phyloP scores from a whole-genome alignment of 305 asterid species.

The Fraxinus latifolia region DNA sequence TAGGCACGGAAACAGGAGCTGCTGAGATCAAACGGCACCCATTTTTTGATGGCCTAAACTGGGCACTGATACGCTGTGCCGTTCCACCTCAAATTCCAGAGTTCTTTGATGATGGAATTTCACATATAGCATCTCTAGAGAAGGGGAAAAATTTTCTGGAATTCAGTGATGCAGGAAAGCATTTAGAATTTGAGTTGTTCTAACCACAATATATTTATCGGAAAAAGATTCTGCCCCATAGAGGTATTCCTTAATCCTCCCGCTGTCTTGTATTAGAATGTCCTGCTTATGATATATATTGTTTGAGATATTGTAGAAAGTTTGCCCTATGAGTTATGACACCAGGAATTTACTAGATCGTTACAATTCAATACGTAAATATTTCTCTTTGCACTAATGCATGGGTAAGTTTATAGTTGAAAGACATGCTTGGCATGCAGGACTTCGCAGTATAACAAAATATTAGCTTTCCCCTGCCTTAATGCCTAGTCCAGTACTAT shows the following conservation, averaged over 20 bases:
- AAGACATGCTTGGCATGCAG: background rate
- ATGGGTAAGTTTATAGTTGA: background rate
- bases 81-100: conserved; percentile 77
- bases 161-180: conserved; percentile 42
- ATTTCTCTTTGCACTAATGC: background rate
- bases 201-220: conserved; percentile 24
- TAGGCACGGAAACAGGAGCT: conserved; percentile 81
- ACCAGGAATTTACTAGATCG: background rate
- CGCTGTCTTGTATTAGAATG: background rate
- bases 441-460: background rate
- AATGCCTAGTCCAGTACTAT: background rate
- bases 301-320: background rate
- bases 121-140: conserved; percentile 20
- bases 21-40: conserved; percentile 94
- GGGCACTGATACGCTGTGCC: conserved; percentile 87
- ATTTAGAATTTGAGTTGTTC: conserved; percentile 72
- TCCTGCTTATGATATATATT: background rate
- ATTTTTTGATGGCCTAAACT: conserved; percentile 76
- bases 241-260: background rate
- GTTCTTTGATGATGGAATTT: conserved; percentile 37
- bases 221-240: background rate
- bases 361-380: background rate
- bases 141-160: conserved; percentile 44
- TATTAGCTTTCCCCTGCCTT: background rate
- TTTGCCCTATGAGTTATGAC: background rate